A percentile compares a stretch with the other conserved stretches of the same genome.
These are phyloP conservation scores for Populus pruinosa DNA, from an alignment of 345 rosid species.

Conservation along the genomic window DNA sequence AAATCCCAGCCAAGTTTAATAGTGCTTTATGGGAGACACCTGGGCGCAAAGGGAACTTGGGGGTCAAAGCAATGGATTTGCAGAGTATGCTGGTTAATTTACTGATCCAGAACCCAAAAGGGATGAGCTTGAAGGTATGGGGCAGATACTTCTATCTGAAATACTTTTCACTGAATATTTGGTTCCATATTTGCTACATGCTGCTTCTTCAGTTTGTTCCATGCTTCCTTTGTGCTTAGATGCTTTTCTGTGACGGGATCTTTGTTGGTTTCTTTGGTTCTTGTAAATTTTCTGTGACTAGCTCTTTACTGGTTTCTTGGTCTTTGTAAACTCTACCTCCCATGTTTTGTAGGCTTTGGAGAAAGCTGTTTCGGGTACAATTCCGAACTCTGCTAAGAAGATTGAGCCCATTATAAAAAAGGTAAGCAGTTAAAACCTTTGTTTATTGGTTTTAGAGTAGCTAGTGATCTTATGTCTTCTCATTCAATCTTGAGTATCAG, in stretches of 20 bases:
- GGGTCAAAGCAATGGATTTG: slow-evolving; percentile 54
- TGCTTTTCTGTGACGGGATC: background rate
- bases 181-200: background rate
- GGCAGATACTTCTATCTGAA: background rate
- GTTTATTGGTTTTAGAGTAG: slow-evolving; percentile 19
- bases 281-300: background rate
- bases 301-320: slow-evolving; percentile 5
- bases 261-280: background rate
- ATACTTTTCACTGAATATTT: background rate
- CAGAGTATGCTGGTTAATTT: slow-evolving; percentile 52
- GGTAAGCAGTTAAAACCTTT: slow-evolving; percentile 43
- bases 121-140: slow-evolving; percentile 80
- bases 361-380: slow-evolving; percentile 65
- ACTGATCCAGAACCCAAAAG: slow-evolving; percentile 70
- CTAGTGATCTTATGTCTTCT: slow-evolving; percentile 24
- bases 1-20: slow-evolving; percentile 37
- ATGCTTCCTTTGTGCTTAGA: background rate
- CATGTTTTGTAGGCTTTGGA: slow-evolving; percentile 56
- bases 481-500: slow-evolving; percentile 46
- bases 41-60: slow-evolving; percentile 41
- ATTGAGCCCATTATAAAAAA: slow-evolving; percentile 68
- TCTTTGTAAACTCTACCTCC: slow-evolving; percentile 20
- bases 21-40: slow-evolving; percentile 40
- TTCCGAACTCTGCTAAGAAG: slow-evolving; percentile 58
- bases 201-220: background rate